Evolutionary conservation across 2,329 filamentous ascomycete genomes (phyloP).

Genomic region (Coleophoma crateriformis): DNA sequence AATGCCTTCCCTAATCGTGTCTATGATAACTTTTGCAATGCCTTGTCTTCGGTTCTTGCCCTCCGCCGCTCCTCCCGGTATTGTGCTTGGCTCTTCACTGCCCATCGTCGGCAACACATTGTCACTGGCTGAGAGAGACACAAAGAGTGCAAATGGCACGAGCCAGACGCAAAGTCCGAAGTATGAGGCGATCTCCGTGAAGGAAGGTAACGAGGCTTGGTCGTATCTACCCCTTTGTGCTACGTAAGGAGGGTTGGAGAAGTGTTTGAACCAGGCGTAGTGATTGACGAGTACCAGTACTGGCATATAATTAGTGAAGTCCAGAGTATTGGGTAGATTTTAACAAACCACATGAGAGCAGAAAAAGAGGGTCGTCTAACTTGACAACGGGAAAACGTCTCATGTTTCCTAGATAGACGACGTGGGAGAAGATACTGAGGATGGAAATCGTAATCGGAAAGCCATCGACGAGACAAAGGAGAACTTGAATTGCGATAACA

Average conservation of each 20-base stretch:
- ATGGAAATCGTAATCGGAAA: conserved; percentile 72
- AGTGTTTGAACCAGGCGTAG: conserved; percentile 93
- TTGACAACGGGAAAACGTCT: conserved; percentile 70
- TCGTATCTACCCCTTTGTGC: conserved; percentile 62
- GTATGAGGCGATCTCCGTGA: conserved; percentile 92
- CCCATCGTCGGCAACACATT: conserved; percentile 94
- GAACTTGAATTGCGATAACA: conserved; percentile 67
- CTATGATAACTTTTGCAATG: conserved; percentile 61
- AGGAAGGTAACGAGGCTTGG: conserved; percentile 63
- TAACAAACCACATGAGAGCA: conserved; percentile 72
- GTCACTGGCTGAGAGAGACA: conserved; percentile 88
- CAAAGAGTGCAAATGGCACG: conserved; percentile 90
- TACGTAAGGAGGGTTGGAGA: conserved; percentile 58
- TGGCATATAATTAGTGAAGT: conserved; percentile 28
- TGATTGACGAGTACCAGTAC: conserved; percentile 84
- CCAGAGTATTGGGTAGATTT: neutral
- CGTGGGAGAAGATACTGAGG: conserved; percentile 74
- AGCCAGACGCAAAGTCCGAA: conserved; percentile 97
- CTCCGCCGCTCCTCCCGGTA: conserved; percentile 29
- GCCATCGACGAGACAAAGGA: conserved; percentile 77
- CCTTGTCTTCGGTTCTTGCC: conserved; percentile 51
- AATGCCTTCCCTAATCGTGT: conserved; percentile 48
- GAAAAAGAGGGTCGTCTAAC: conserved; percentile 79
- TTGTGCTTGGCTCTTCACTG: conserved; percentile 50
- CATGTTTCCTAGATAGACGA: conserved; percentile 86